Base-by-base conservation (phyloP, 73 alveolate species). In the Paramecium pentaurelia region DNA sequence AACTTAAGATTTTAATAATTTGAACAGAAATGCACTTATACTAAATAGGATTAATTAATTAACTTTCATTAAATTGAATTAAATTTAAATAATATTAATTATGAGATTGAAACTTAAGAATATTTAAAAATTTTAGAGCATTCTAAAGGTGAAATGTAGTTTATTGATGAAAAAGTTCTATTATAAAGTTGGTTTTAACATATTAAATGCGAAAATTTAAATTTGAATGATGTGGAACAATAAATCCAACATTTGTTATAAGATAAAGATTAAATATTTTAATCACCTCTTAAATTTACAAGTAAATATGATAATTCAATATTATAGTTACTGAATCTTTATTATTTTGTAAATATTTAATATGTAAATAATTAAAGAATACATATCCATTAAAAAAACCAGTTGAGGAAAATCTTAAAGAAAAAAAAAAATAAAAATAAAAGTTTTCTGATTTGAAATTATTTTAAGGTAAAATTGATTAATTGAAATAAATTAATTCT, bases 31-130 rank as follows among this genome's bases (percentile, higher is more conserved):
- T 22, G 38, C 18, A 42, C 5, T 80, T 32, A 80, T 47, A 80
- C 58, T 80, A 80, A 49, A 80, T 80, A 42, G 30, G 91, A 45
- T 49, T 27, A 80, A 44, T 80, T 80, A 80, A 25, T 80, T 16
- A 47, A 80, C 36, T 75, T 38, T 36, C 34, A 75, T 25, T 38
- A 75, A 75, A 75, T 75, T 75, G 22, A 34, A 38, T 75, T 75
- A 38, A 75, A 36, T 75, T 64, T 64, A 30, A 32, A 64, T 28
- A 38, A 75, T 42, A 32, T 75, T 8, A 36, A 36, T 25, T 75
- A 36, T 38, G 58, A 75, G 0, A 27, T 68, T 1, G 42, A 68
- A n/a, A 32, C 49, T 16, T 11, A 64, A 64, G 84, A 64, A 64
- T 64, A 12, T 34, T 27, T 6, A 2, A 32, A 34, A 2, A 25